phyloP scores from a whole-genome alignment of 352 stramenopile genomes.

The Pythium sp. region DNA sequence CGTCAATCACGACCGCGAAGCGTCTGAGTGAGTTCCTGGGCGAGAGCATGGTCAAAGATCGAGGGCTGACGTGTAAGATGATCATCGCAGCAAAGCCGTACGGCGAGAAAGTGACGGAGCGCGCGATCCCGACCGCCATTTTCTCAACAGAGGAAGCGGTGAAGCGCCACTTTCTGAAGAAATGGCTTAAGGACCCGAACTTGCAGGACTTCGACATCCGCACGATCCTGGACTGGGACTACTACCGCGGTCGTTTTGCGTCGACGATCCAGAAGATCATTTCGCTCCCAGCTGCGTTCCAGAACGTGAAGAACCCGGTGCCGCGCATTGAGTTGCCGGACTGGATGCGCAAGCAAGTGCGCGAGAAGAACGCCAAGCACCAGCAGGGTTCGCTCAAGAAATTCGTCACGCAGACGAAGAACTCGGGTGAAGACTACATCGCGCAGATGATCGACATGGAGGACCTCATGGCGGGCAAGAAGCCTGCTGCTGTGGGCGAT shows the following conservation, averaged over 20 bases:
- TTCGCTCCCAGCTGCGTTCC: constrained; percentile 97
- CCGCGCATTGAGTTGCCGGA: constrained; percentile 94
- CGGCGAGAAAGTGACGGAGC: constrained; percentile 96
- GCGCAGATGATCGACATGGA: constrained; percentile 73
- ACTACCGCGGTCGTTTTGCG: constrained; percentile 90
- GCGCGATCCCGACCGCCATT: constrained; percentile 97
- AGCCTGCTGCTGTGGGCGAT: constrained; percentile 5
- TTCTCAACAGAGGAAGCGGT: constrained; percentile 95
- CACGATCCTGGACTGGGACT: constrained; percentile 98
- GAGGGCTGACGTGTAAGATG: constrained; percentile 98
- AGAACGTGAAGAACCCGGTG: constrained; percentile 96
- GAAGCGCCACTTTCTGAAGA: constrained; percentile 96
- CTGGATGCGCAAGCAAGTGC: constrained; percentile 94
- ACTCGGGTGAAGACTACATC: constrained; percentile 41
- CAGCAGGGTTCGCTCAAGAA: constrained; percentile 86
- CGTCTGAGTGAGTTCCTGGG: constrained; percentile 98
- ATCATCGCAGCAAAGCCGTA: constrained; percentile 93
- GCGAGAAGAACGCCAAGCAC: constrained; percentile 83
- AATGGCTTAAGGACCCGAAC: constrained; percentile 94
- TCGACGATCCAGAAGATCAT: constrained; percentile 99
- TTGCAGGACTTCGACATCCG: constrained; percentile 93
- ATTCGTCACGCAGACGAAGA: constrained; percentile 72
- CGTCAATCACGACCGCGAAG: constrained; percentile 96
- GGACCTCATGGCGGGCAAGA: constrained; percentile 38
- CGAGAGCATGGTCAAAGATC: constrained; percentile 98